Evolutionary conservation across 306 rosid species (phyloP).

Genomic region (Quercus parvula): DNA sequence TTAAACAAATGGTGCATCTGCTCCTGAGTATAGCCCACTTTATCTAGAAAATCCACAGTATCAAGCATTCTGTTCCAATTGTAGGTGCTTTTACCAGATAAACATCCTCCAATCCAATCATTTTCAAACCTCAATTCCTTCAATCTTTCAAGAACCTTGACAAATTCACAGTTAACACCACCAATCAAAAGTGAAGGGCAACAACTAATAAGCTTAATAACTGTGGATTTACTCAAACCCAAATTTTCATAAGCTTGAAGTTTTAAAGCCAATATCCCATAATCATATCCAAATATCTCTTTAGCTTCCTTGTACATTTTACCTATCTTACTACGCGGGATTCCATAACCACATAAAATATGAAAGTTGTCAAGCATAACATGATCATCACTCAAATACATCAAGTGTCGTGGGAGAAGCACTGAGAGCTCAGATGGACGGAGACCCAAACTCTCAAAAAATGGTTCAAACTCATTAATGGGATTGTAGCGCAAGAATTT

Average conservation of each 20-base stretch:
- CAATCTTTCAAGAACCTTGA: constrained; percentile 48
- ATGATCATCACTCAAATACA: constrained; percentile 56
- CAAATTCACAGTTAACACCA: constrained; percentile 34
- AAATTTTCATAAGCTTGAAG: constrained; percentile 56
- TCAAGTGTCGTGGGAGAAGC: constrained; percentile 45
- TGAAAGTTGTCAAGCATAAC: constrained; percentile 53
- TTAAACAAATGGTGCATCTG: constrained; percentile 47
- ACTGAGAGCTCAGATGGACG: constrained; percentile 36
- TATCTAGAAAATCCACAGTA: constrained; percentile 46
- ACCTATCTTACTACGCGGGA: constrained; percentile 60
- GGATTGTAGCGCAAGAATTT: constrained; percentile 61
- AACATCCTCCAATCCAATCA: constrained; percentile 58
- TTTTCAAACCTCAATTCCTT: constrained; percentile 43
- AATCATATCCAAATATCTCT: constrained; percentile 51
- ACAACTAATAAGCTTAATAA: constrained; percentile 58
- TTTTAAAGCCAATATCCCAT: constrained; percentile 45
- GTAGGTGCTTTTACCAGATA: constrained; percentile 40
- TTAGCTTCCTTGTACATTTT: constrained; percentile 59
- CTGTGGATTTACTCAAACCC: constrained; percentile 52
- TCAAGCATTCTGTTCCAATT: constrained; percentile 66
- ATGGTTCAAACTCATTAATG: constrained; percentile 81
- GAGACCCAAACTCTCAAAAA: constrained; percentile 76
- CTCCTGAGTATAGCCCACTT: constrained; percentile 48
- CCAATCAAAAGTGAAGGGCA: constrained; percentile 69
- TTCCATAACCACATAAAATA: constrained; percentile 50